phyloP scores from a whole-genome alignment of 1,284 basidiomycete species.

The Boletellus sp. region DNA sequence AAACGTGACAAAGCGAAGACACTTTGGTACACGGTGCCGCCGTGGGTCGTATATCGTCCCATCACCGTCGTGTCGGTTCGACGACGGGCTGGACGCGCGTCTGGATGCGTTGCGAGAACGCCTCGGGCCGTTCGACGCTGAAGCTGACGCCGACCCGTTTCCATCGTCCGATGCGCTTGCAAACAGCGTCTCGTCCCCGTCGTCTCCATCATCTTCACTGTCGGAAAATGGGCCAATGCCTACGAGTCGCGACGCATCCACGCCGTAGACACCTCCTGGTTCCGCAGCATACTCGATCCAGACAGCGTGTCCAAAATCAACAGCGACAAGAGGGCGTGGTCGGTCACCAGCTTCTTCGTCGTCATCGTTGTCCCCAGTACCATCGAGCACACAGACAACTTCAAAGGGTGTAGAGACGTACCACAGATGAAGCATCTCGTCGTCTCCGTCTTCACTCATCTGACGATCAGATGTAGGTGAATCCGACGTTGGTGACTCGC shows the following conservation, averaged over 20 bases:
- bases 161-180: constrained; percentile 12
- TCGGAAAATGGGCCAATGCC: constrained; percentile 15
- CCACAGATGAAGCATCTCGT: constrained; percentile 60
- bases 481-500: constrained; percentile 8
- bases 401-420: constrained; percentile 68
- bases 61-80: constrained; percentile 21
- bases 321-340: constrained; percentile 64
- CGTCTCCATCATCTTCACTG: constrained; percentile 22
- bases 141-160: neutral
- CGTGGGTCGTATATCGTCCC: constrained; percentile 24
- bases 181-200: constrained; percentile 15
- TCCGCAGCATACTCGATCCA: constrained; percentile 61
- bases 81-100: constrained; percentile 7
- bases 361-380: constrained; percentile 31
- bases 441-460: constrained; percentile 30
- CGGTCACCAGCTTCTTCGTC: constrained; percentile 40
- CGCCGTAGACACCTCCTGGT: constrained; percentile 29
- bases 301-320: constrained; percentile 75
- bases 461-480: neutral
- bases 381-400: constrained; percentile 61
- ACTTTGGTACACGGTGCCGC: constrained; percentile 41
- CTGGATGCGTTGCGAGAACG: neutral
- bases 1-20: constrained; percentile 65
- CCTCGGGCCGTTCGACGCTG: constrained; percentile 2
- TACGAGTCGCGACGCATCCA: constrained; percentile 26